Conservation (phyloP, 768 basidiomycete species). For the Mycena galopus region DNA sequence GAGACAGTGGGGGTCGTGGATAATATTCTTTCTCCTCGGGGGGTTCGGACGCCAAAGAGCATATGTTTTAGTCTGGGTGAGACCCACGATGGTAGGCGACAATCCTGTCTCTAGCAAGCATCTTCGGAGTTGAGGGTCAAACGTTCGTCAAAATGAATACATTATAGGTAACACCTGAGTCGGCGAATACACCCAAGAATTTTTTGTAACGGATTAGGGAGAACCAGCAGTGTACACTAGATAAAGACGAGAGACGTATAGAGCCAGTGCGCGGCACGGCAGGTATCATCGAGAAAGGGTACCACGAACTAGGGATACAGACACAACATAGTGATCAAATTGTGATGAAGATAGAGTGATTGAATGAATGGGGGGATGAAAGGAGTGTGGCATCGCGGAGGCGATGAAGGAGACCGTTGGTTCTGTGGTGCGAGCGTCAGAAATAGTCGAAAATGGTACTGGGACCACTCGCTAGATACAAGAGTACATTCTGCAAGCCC, state of each 20-base stretch:
- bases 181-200: no score
- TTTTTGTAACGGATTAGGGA: no score
- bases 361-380: not conserved
- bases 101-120: no score
- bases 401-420: not conserved
- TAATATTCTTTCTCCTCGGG: no score
- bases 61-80: no score
- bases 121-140: no score
- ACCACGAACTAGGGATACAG: slow-evolving; percentile 17
- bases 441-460: not conserved
- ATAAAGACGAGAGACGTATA: not conserved
- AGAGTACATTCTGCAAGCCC: slow-evolving; percentile 15
- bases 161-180: no score
- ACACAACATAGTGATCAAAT: not conserved
- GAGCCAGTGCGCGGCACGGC: not conserved
- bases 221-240: not conserved
- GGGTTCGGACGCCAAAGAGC: no score
- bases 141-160: no score
- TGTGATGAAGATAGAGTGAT: no score
- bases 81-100: no score
- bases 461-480: slow-evolving; percentile 17
- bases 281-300: not conserved
- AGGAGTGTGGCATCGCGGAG: slow-evolving; percentile 9
- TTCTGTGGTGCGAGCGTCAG: not conserved
- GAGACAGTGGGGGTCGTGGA: no score